Base-by-base conservation (phyloP, 1,284 basidiomycete genomes). In the Baeospora myosura region DNA sequence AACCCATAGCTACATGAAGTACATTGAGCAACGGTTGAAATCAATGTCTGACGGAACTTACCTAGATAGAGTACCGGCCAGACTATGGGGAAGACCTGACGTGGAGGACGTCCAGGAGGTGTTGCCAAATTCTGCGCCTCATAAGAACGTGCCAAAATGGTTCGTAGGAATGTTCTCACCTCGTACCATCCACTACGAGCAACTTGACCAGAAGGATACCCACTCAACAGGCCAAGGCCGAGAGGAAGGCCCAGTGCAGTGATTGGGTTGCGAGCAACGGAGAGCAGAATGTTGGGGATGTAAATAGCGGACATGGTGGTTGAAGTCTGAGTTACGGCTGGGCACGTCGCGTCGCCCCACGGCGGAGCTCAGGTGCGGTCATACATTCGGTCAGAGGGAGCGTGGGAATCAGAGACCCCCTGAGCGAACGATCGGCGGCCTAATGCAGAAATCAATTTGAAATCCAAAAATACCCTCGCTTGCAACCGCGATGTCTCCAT, bases 211-310 rank as follows among this genome's bases (percentile, higher is more conserved):
- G 76, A 72, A 21, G 66, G 58, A 31, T 63, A 64, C 2, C 78
- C 78, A 45, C 72, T 75, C 12, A 76, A 54, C 26, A 73, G 62
- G 29, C 81, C 80, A 1, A 79, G 60, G 20, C 66, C 66, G 11
- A 85, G 59, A 11, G 81, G 82, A 6, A 84, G 62, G 8, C 79
- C 80, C 12, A 84, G 65, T 39, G 79, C 79, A 11, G 74, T 61
- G 33, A 77, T 59, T 16, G 78, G 72, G 56, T 78, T 78, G 47
- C 78, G 67, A 6, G 76, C 72, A 44, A 78, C 66, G 14, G 66
- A 62, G 46, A 81, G 66, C n/a, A 80, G 59, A 48, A 79, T 55
- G 31, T 56, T 59, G 11, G 72, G 69, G 35, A 74, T 55, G 43
- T 64, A 53, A 45, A 63, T 42, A 24, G 54, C 56, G 22, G 53